These are phyloP conservation scores for Flaveria ramosissima DNA, from an alignment of 129 eudicot species.

Conservation along the genomic window DNA sequence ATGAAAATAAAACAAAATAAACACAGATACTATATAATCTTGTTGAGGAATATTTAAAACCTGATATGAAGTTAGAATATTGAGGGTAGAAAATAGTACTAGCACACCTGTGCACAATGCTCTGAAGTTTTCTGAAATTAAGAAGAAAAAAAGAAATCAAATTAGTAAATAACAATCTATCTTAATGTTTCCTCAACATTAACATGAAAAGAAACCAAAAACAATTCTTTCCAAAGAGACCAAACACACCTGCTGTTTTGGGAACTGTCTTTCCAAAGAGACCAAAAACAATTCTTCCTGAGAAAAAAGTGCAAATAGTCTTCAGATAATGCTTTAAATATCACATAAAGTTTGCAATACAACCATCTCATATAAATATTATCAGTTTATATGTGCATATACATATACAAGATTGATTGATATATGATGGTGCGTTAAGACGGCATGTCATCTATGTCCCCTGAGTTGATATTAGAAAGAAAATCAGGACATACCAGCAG, in stretches of 20 bases:
- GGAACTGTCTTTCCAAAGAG: conserved; percentile 95
- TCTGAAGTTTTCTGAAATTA: conserved; percentile 82
- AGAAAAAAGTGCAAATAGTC: conserved; percentile 22
- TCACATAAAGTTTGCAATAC: neutral
- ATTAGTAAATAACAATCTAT: neutral
- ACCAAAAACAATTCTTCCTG: conserved; percentile 91
- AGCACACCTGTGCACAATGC: conserved; percentile 89
- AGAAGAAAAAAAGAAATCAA: neutral
- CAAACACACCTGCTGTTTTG: conserved; percentile 76
- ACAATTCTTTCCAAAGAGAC: conserved; percentile 59
- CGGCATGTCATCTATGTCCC: neutral
- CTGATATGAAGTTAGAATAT: no score
- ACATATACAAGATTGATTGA: neutral
- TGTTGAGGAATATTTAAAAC: neutral
- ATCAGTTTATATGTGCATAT: neutral
- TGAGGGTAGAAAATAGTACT: neutral
- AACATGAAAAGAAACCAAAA: neutral
- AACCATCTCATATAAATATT: neutral
- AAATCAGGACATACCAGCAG: conserved; percentile 60
- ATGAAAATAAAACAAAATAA: neutral
- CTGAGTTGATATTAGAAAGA: neutral
- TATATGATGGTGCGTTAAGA: conserved; percentile 16
- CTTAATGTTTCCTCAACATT: neutral
- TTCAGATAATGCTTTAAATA: neutral
- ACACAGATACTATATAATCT: neutral